Base-by-base conservation (phyloP, 495 filamentous ascomycete genomes). In the Lasiosphaeria ovina region DNA sequence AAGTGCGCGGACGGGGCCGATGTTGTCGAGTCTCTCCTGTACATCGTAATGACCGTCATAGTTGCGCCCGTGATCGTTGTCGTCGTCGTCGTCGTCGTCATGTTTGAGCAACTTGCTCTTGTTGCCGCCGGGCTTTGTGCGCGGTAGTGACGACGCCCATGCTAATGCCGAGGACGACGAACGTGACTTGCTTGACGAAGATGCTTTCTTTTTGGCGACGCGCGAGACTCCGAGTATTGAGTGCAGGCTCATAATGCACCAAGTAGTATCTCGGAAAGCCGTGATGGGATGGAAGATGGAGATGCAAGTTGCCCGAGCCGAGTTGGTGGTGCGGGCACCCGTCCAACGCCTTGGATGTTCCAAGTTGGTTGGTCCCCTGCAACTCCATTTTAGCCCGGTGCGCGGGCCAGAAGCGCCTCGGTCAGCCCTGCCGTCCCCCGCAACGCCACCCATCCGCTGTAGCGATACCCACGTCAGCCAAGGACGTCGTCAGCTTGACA, bases 11-110 rank as follows among this genome's bases (percentile, higher is more conserved):
- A 84, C 75, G 31, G 82, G 74, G 31, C 85, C 84, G 31, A 73
- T 66, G 64, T 88, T 83, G 34, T 83, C 78, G 3, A 89, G 79
- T 16, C 79, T 79, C 45, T 86, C 79, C 17, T 74, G 74, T 47
- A 14, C 44, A n/a, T n/a, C 44, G 11, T 47, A 4, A n/a, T 14
- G 16, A n/a, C 12, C 44, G 12, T 8, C 16, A 34, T 80, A 74
- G 11, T 77, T 73, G 12, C 72, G 74, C 14, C 83, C 75, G 31
- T 82, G 74, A 24, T 85, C 84, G 24, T 72, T 66, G 65, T 87
- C 83, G 34, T 83, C 77, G 72, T 60, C 54, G 72, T 62, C 42
- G 66, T 67, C 59, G 69, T 70, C 24, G 50, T 40, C 44, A 49
- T 24, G 24, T 24, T 24, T 24, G 24, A 24, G 24, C 24, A 24